A percentile compares a stretch with the other conserved stretches of the same genome.
phyloP scores from a whole-genome alignment of 306 rosid genomes.

The Oemleria cerasiformis region DNA sequence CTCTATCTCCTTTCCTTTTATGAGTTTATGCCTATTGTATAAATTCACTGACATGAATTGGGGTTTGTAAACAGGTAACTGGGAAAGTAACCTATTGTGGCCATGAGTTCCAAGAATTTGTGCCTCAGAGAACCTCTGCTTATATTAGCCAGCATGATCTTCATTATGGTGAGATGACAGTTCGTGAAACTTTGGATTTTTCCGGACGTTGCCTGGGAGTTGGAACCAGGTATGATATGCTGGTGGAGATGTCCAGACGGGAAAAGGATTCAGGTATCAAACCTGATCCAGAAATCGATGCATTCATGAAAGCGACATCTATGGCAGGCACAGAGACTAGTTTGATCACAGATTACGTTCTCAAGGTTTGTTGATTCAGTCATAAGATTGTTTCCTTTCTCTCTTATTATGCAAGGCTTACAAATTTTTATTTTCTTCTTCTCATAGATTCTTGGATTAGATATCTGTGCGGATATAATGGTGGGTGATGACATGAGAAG shows the following conservation, averaged over 20 bases:
- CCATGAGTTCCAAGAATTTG: slow-evolving; percentile 75
- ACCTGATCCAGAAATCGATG: slow-evolving; percentile 72
- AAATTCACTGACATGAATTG: background rate
- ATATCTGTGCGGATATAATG: slow-evolving; percentile 67
- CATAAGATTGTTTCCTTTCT: background rate
- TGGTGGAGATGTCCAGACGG: slow-evolving; percentile 51
- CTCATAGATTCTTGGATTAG: slow-evolving; percentile 78
- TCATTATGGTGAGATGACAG: slow-evolving; percentile 74
- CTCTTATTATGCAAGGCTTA: slow-evolving; percentile 12
- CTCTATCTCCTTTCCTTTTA: background rate
- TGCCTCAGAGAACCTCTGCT: slow-evolving; percentile 87
- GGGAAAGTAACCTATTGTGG: slow-evolving; percentile 86
- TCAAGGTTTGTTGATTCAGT: slow-evolving; percentile 54
- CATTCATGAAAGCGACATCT: slow-evolving; percentile 66
- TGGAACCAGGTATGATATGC: slow-evolving; percentile 61
- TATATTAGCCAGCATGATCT: slow-evolving; percentile 90
- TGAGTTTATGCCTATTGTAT: background rate
- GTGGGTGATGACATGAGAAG: slow-evolving; percentile 93
- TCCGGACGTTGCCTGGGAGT: slow-evolving; percentile 66
- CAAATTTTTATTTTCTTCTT: slow-evolving; percentile 16
- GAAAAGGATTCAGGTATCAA: slow-evolving; percentile 60
- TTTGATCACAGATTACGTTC: slow-evolving; percentile 60
- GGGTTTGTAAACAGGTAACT: slow-evolving; percentile 41
- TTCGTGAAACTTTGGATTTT: slow-evolving; percentile 68
- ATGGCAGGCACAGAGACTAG: slow-evolving; percentile 52